Evolutionary conservation across 1,284 basidiomycete species (phyloP).

Genomic region (Xerocomus amazonicus): DNA sequence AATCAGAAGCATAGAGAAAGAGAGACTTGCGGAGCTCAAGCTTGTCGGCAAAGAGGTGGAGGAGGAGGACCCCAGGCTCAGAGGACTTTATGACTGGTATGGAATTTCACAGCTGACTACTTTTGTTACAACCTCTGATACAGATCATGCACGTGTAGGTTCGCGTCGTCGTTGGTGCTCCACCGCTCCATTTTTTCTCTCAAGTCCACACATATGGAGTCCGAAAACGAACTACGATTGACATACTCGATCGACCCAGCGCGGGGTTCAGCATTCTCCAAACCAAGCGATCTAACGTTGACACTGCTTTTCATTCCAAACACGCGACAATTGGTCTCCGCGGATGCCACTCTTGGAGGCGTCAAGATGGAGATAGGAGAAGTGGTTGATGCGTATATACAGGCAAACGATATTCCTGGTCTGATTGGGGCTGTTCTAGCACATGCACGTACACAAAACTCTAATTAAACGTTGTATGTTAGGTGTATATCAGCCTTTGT

Average conservation of each 20-base stretch:
- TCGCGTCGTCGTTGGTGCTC: conserved; percentile 59
- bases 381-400: conserved; percentile 58
- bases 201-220: conserved; percentile 52
- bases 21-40: conserved; percentile 68
- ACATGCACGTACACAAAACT: conserved; percentile 28
- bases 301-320: conserved; percentile 66
- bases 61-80: conserved; percentile 60
- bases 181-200: conserved; percentile 64
- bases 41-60: conserved; percentile 58
- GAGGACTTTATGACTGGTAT: conserved; percentile 68
- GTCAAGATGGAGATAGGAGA: conserved; percentile 56
- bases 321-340: conserved; percentile 58
- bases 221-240: conserved; percentile 73
- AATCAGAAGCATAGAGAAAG: conserved; percentile 67
- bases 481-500: no score
- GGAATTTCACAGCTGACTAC: conserved; percentile 14
- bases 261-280: conserved; percentile 9
- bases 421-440: conserved; percentile 64
- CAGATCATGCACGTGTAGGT: conserved; percentile 43
- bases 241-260: conserved; percentile 50
- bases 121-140: conserved; percentile 2
- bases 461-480: no score
- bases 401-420: conserved; percentile 68
- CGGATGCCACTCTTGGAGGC: conserved; percentile 46
- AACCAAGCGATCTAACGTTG: conserved; percentile 42